Evolutionary conservation across 345 rosid genomes (phyloP).

Genomic region (Citrus inodora): DNA sequence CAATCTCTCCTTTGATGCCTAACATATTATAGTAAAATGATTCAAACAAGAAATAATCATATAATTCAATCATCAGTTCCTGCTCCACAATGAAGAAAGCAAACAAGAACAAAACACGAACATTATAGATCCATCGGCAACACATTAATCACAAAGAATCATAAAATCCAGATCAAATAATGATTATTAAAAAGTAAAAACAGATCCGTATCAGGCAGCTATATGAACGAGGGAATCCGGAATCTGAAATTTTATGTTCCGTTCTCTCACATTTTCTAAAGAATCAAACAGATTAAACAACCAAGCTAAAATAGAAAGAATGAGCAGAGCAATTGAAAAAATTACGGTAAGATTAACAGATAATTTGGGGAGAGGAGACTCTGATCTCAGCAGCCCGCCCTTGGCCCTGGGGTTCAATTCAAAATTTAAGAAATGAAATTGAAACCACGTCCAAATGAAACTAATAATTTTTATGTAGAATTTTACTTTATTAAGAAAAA

Average conservation of each 20-base stretch:
- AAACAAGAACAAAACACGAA: not conserved
- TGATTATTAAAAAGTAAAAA: not conserved
- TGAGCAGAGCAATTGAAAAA: too few species aligned
- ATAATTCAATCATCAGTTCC: not conserved
- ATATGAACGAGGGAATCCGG: not conserved
- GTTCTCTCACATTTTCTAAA: not conserved
- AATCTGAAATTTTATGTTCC: not conserved
- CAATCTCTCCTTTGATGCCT: not conserved
- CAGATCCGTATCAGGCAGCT: not conserved
- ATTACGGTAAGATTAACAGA: too few species aligned
- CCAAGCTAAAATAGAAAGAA: not conserved
- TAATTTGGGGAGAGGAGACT: too few species aligned
- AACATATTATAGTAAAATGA: not conserved
- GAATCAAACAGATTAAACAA: not conserved
- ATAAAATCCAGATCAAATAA: not conserved
- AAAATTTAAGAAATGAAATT: too few species aligned
- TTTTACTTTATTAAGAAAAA: too few species aligned
- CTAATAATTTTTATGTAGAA: too few species aligned
- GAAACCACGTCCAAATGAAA: too few species aligned
- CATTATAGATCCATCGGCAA: not conserved
- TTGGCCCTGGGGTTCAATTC: too few species aligned
- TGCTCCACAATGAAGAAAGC: not conserved
- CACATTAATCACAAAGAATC: not conserved
- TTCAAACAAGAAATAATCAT: not conserved
- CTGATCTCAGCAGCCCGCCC: too few species aligned